These are phyloP conservation scores for Emmonsia crescens DNA, from an alignment of 2,329 filamentous ascomycete genomes.

Conservation along the genomic window DNA sequence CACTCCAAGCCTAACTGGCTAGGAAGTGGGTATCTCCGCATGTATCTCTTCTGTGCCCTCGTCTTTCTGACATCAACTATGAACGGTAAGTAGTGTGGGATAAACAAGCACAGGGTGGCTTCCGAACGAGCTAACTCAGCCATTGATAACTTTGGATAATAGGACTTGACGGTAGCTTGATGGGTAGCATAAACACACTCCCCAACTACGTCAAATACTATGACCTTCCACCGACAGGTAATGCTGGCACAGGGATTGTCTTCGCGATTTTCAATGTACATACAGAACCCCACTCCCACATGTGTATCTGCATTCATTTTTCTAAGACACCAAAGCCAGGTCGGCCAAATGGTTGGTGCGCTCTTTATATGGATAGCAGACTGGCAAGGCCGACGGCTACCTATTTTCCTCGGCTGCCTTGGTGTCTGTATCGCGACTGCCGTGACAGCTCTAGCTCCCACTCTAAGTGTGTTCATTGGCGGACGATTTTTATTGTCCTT, in stretches of 20 bases:
- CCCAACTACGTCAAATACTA: slow-evolving; percentile 35
- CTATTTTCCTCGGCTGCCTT: slow-evolving; percentile 33
- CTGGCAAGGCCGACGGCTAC: slow-evolving; percentile 34
- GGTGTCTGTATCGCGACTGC: slow-evolving; percentile 20
- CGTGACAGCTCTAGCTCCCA: slow-evolving; percentile 16
- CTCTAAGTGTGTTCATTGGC: slow-evolving; percentile 19
- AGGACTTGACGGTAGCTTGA: slow-evolving; percentile 22
- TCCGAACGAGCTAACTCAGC: not conserved
- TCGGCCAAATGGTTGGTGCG: slow-evolving; percentile 36
- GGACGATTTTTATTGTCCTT: slow-evolving; percentile 25
- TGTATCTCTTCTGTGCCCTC: slow-evolving; percentile 13
- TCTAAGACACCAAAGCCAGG: slow-evolving; percentile 3
- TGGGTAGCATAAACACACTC: slow-evolving; percentile 37
- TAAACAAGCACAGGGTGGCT: not conserved
- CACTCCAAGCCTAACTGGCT: slow-evolving; percentile 11
- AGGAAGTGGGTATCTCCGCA: slow-evolving; percentile 11
- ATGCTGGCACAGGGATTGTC: slow-evolving; percentile 32
- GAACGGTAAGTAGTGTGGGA: slow-evolving; percentile 10
- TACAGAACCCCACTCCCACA: too few species aligned
- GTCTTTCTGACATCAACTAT: slow-evolving; percentile 16
- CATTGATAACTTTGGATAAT: slow-evolving; percentile 3
- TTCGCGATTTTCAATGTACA: slow-evolving; percentile 33
- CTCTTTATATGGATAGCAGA: slow-evolving; percentile 37
- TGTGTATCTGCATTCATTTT: not conserved
- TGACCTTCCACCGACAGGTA: slow-evolving; percentile 25